A percentile compares a stretch with the other conserved stretches of the same genome.
Conservation (phyloP, 202 grass and related monocot species). For the Musa balbisiana region DNA sequence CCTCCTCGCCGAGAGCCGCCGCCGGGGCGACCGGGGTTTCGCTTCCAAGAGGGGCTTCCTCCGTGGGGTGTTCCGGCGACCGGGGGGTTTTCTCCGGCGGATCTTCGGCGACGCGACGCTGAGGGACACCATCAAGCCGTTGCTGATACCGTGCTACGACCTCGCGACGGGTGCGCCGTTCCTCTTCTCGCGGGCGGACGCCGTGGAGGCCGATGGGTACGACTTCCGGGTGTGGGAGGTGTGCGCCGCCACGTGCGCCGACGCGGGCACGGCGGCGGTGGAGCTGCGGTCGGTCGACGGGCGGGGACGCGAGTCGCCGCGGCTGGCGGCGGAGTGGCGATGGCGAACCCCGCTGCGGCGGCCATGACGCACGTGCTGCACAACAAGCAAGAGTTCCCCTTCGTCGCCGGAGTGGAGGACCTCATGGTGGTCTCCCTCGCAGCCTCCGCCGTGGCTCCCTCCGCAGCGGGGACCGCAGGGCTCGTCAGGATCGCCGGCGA, state of each 20-base stretch:
- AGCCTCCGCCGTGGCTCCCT: not conserved
- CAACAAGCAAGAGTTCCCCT: slow-evolving; percentile 16
- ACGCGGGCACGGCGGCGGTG: slow-evolving; percentile 16
- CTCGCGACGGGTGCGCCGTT: slow-evolving; percentile 50
- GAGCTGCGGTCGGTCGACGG: slow-evolving; percentile 1
- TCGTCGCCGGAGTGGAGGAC: not conserved
- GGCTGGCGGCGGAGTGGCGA: not conserved
- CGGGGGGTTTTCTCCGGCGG: slow-evolving; percentile 29
- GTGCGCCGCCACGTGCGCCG: slow-evolving; percentile 74
- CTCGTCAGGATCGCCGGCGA: slow-evolving; percentile 2
- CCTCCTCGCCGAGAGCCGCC: slow-evolving; percentile 43
- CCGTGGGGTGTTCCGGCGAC: slow-evolving; percentile 34
- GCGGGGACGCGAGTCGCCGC: not conserved
- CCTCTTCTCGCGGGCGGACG: slow-evolving; percentile 90
- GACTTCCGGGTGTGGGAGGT: slow-evolving; percentile 79
- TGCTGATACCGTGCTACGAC: slow-evolving; percentile 95
- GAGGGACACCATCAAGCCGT: slow-evolving; percentile 59
- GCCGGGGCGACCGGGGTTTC: slow-evolving; percentile 24
- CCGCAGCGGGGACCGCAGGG: not conserved
- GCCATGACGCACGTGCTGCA: slow-evolving; percentile 7
- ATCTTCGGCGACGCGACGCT: slow-evolving; percentile 68
- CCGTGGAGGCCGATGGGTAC: slow-evolving; percentile 55
- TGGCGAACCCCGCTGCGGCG: slow-evolving; percentile 3
- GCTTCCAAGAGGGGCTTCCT: not conserved
- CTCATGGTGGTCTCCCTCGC: not conserved